Evolutionary conservation across 805 yeast species (phyloP), one percentile per base, ranked within the genome.

Genomic region (Candida verbasci): DNA sequence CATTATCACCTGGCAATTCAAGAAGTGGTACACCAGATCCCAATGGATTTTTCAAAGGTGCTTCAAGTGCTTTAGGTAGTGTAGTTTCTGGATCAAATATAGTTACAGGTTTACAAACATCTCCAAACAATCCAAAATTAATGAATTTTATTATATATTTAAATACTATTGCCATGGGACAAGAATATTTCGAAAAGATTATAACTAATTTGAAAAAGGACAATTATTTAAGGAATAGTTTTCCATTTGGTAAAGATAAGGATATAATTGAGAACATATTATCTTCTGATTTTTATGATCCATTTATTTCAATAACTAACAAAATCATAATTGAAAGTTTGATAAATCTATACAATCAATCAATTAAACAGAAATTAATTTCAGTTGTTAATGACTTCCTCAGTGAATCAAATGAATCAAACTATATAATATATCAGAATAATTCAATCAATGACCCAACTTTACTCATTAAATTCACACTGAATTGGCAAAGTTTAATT

Each of bases 131-230:
- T 32, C 61, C 70, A 3, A 70, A 75, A 39, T 55, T 85, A 11
- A 70, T 76, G 22, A 75, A 74, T 11, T 88, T 78, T 51, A 60
- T 87, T 27, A 62, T 85, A 1, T 75, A 82, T 40, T 62, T 88
- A 41, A 89, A 91, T 57, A 80, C 94, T 1, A 65, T 88, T 4
- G 77, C 82, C 9, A 60, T 80, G 29, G 79, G 84, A 17, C 70
- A 74, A 16, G 68, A 64, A 6, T 84, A 86, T 49, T 65, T 84
- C 23, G 55, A 60, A 9, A 76, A 74, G 39, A 58, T 86, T 25
- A 46, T 79, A 8, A 60, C 55, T n/a, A 72, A 74, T 31, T 44
- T 75, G 25, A 51, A 52, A 3, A 49, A 45, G 28, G 50, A 53
- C 28, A 41, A 46, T 8, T 49, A 50, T 35, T 46, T 65, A 30